phyloP scores from a whole-genome alignment of 2,329 filamentous ascomycete species.

The Stachybotrys chartarum region DNA sequence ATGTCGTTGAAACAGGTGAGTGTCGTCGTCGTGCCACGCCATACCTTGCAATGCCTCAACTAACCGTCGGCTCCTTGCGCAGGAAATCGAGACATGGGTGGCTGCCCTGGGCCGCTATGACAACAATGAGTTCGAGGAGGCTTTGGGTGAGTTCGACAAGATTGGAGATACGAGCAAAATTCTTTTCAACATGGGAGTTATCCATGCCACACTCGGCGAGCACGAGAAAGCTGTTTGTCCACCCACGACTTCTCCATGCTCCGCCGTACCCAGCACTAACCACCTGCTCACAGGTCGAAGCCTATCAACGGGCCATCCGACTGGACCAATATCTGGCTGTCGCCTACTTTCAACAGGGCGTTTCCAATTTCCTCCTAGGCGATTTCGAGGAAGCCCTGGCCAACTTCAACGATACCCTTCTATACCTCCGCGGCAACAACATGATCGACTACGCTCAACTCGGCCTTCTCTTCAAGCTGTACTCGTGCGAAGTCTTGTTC shows the following conservation, averaged over 20 bases:
- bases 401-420: conserved; percentile 96
- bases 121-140: conserved; percentile 93
- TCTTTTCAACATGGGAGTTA: conserved; percentile 95
- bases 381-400: conserved; percentile 96
- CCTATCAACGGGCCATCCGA: conserved; percentile 83
- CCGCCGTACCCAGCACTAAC: conserved; percentile 3
- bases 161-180: conserved; percentile 98
- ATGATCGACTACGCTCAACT: conserved; percentile 98
- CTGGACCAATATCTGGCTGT: conserved; percentile 95
- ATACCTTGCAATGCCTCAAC: background rate
- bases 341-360: conserved; percentile 96
- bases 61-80: background rate
- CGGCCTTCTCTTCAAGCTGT: conserved; percentile 90
- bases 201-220: conserved; percentile 91
- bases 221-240: conserved; percentile 84
- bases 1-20: conserved; percentile 57
- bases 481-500: conserved; percentile 95
- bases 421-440: conserved; percentile 91
- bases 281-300: conserved; percentile 62
- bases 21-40: conserved; percentile 6
- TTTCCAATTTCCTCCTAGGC: conserved; percentile 93
- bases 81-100: conserved; percentile 99
- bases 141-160: conserved; percentile 72
- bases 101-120: conserved; percentile 86
- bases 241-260: background rate